These are phyloP conservation scores for Geranium incanum DNA, from an alignment of 441 rosid species.

Conservation along the genomic window DNA sequence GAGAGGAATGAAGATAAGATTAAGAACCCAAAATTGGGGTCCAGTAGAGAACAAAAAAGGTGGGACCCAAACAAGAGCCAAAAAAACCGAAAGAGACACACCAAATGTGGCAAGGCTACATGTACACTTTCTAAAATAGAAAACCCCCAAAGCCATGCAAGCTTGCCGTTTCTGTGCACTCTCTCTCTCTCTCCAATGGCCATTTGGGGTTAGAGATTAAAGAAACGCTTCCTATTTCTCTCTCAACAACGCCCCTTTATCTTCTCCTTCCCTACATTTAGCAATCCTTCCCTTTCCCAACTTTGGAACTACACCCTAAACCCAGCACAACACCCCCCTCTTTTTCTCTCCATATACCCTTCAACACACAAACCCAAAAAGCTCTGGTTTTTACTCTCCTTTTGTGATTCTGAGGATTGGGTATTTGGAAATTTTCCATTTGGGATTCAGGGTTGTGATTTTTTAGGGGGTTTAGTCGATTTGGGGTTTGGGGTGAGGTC, in stretches of 20 bases:
- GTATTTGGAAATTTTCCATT: neutral
- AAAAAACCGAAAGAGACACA: neutral
- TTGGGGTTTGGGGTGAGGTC: conserved; percentile 15
- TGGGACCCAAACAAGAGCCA: neutral
- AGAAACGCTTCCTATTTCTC: conserved; percentile 25
- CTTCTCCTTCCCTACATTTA: conserved; percentile 38
- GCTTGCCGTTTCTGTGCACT: conserved; percentile 47
- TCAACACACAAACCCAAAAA: conserved; percentile 16
- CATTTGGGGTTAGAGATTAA: conserved; percentile 29
- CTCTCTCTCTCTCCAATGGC: conserved; percentile 21
- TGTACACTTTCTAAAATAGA: conserved; percentile 45
- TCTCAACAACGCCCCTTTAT: conserved; percentile 19
- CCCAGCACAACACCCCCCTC: conserved; percentile 4
- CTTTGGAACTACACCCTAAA: conserved; percentile 11
- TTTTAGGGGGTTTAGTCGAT: conserved; percentile 21
- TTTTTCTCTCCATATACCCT: neutral
- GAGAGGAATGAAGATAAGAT: neutral
- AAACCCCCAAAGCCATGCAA: conserved; percentile 69
- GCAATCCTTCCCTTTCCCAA: conserved; percentile 34
- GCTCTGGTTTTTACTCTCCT: neutral
- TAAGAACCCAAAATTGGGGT: neutral
- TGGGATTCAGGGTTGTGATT: conserved; percentile 11
- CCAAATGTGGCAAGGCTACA: conserved; percentile 31
- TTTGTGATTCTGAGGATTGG: neutral
- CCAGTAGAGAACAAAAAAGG: neutral